These are phyloP conservation scores for Perilla frutescens DNA, from an alignment of 257 asterid genomes.

Conservation along the genomic window DNA sequence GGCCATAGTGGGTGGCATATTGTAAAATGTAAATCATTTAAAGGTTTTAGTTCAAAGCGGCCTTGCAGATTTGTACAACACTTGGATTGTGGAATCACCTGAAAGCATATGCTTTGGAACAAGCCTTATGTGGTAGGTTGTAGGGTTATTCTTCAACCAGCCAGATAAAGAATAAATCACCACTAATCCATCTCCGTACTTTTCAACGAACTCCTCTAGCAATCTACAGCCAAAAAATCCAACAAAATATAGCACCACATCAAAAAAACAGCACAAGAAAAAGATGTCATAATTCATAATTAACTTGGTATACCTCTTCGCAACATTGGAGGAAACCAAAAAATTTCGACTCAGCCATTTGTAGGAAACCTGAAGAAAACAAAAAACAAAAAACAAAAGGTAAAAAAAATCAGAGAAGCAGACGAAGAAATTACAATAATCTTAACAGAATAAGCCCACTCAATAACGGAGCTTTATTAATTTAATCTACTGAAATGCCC, in stretches of 20 bases:
- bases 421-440: not conserved
- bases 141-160: slow-evolving; percentile 74
- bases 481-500: not conserved
- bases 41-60: not conserved
- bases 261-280: not conserved
- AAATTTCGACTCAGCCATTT: slow-evolving; percentile 96
- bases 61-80: slow-evolving; percentile 9
- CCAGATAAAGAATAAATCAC: slow-evolving; percentile 83
- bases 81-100: slow-evolving; percentile 53
- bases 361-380: slow-evolving; percentile 77
- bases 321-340: slow-evolving; percentile 83
- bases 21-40: not conserved
- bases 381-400: not conserved
- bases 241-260: slow-evolving; percentile 15
- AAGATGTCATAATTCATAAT: slow-evolving; percentile 2
- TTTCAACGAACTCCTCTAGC: slow-evolving; percentile 81
- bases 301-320: slow-evolving; percentile 68
- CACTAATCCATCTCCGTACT: slow-evolving; percentile 66
- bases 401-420: not conserved
- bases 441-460: not conserved
- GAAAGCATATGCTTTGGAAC: slow-evolving; percentile 70
- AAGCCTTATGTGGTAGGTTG: slow-evolving; percentile 71
- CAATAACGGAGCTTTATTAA: not conserved
- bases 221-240: slow-evolving; percentile 50
- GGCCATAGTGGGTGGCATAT: not conserved